Evolutionary conservation across 139 green algal species (phyloP), one percentile per base, ranked within the genome.

Genomic region (Eudorina sp.): DNA sequence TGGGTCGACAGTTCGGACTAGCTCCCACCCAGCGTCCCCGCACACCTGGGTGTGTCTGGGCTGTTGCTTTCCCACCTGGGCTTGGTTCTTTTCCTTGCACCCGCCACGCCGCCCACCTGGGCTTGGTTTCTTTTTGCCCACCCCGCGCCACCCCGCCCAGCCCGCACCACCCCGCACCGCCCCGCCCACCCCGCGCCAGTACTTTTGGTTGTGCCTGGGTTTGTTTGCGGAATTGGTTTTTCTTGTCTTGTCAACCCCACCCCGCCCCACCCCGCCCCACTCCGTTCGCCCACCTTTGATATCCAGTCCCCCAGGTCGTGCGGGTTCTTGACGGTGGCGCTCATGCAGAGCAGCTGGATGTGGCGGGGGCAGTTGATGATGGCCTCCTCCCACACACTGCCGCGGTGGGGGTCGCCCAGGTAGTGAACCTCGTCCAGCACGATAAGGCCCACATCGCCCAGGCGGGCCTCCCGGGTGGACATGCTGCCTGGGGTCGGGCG

Each of bases 401-500:
- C 97, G 6, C 97, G 83, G 29, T 91, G 53, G 3, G 90, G 88
- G 93, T 98, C 95, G 0, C 92, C 92, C 76, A 99, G 86, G 83
- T 98, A 98, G 45, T 88, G 90, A 97, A 96, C 97, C 93, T 99
- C 98, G 87, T 99, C 98, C 80, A 99, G 89, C 23, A 99, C 97
- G 7, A 99, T 86, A 29, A 98, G 90, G 0, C 93, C 96, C 53
- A 99, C 96, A 58, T 98, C 93, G n/a, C 91, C 92, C 62, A 99
- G 89, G 21, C 96, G 87, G 43, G 91, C 90, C 45, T 93, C 93
- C 1, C 91, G 78, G 2, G 92, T 93, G 80, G 51, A 79, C 46
- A 31, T n/a, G 46, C 62, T 77, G 62, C 81, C 83, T 76, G 68
- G 40, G 21, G 70, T 16, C 36, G 69, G 36, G 68, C 31, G 31